These are phyloP conservation scores for Mycosphaerelloides madeirae DNA, from an alignment of 2,329 filamentous ascomycete species.

Conservation along the genomic window DNA sequence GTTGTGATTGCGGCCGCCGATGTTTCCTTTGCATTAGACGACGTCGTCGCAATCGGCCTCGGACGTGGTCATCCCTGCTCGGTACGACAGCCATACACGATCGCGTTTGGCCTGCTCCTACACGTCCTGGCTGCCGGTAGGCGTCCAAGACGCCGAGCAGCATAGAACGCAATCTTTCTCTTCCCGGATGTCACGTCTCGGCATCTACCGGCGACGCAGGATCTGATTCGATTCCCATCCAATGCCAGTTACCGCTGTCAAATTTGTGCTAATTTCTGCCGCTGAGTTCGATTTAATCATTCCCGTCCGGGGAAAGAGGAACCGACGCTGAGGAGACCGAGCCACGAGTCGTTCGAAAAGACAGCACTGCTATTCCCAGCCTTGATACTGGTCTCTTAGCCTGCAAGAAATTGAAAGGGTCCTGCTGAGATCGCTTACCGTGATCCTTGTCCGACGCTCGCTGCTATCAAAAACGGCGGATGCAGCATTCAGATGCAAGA, in stretches of 20 bases:
- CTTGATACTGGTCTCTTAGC: not conserved
- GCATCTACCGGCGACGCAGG: not conserved
- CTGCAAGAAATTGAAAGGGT: too few relatives aligned
- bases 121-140: conserved; percentile 1
- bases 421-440: too few relatives aligned
- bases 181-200: not conserved
- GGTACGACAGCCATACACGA: not conserved
- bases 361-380: too few relatives aligned
- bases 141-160: not conserved
- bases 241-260: conserved; percentile 2
- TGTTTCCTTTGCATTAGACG: not conserved
- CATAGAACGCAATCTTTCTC: not conserved
- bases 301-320: too few relatives aligned
- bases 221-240: too few relatives aligned
- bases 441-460: too few relatives aligned
- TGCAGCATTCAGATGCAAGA: too few relatives aligned
- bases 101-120: not conserved
- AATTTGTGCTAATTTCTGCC: not conserved
- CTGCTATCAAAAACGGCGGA: too few relatives aligned
- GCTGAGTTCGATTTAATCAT: conserved; percentile 1
- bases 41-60: not conserved
- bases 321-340: too few relatives aligned
- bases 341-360: too few relatives aligned
- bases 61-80: not conserved
- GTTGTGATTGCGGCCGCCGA: not conserved